Base-by-base conservation (phyloP, 805 yeast species). In the Kluyveromyces lactis region DNA sequence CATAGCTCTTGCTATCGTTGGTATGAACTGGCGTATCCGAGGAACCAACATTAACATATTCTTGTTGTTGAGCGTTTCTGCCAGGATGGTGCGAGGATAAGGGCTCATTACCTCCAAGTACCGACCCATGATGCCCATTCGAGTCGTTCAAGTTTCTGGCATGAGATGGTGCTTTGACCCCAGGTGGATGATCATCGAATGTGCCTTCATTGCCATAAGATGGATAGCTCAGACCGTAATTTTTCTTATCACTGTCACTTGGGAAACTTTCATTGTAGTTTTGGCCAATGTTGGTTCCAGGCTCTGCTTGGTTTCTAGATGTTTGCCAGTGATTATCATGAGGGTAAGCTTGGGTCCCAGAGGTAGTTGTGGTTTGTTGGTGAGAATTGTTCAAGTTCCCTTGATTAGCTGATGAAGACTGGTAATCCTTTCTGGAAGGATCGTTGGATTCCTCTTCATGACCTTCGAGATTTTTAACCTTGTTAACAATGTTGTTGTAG, bases 401-500 rank as follows among this genome's bases (percentile, higher is more conserved):
- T 18, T 30, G 33, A 6, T 15, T n/a, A 6, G 4, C 10, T n/a
- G 30, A 27, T 5, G 16, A 7, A 7, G 6, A 13, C 6, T 27
- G 7, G 6, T 13, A 7, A 7, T 15, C 33, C 16, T 12, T 31
- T 31, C 21, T 15, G 12, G 33, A 31, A 18, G 23, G 26, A 12
- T 32, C 35, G 21, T 18, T 9, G 10, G 5, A 13, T 15, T 13
- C 26, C 2, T 34, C 29, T 5, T 34, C 30, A 2, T 24, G 30
- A 24, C 29, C 21, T 4, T 34, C 30, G 17, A 18, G 29, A 11
- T 18, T 17, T 18, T 26, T 17, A 5, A 34, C 37, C 21, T 34
- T 34, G 18, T 34, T 24, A 34, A 34, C 30, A 21, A 34, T 24
- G 30, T 34, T 34, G 21, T 24, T 21, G 15, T 34, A 34, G 19